Evolutionary conservation across 2,329 filamentous ascomycete species (phyloP).

Genomic region (Talaromyces atroroseus): DNA sequence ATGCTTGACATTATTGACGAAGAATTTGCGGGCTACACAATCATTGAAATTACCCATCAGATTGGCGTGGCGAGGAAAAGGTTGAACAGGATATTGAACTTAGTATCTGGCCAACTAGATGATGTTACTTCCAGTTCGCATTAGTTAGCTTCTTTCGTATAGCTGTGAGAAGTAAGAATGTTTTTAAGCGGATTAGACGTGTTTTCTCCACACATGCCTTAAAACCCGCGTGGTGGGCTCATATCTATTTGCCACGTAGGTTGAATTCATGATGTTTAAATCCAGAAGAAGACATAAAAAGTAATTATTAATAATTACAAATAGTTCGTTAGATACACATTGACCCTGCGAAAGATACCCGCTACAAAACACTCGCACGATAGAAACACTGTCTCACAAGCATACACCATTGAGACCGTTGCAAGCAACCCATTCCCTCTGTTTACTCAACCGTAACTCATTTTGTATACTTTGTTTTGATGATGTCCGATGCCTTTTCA

Average conservation of each 20-base stretch:
- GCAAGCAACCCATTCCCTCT: background rate
- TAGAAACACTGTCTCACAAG: background rate
- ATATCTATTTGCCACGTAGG: too few relatives aligned
- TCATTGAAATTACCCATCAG: conserved; percentile 5
- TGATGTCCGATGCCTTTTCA: conserved; percentile 10
- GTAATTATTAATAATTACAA: too few relatives aligned
- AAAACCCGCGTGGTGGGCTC: too few relatives aligned
- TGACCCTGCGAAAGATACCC: background rate
- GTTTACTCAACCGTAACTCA: background rate
- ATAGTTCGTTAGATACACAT: background rate
- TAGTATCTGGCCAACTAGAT: background rate
- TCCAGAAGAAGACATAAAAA: too few relatives aligned
- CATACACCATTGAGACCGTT: background rate
- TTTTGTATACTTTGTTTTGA: conserved; percentile 2
- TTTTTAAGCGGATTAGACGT: too few relatives aligned
- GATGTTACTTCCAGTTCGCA: too few relatives aligned
- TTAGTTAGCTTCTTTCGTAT: too few relatives aligned
- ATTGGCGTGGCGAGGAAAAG: background rate
- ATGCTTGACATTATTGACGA: background rate
- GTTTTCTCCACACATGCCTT: too few relatives aligned
- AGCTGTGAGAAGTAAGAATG: too few relatives aligned
- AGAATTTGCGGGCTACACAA: conserved; percentile 1
- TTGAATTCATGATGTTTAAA: too few relatives aligned
- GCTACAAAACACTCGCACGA: background rate
- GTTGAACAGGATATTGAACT: background rate